Evolutionary conservation across 805 yeast genomes (phyloP), one percentile per base, ranked within the genome.

Genomic region (Martiniozyma abietophila): DNA sequence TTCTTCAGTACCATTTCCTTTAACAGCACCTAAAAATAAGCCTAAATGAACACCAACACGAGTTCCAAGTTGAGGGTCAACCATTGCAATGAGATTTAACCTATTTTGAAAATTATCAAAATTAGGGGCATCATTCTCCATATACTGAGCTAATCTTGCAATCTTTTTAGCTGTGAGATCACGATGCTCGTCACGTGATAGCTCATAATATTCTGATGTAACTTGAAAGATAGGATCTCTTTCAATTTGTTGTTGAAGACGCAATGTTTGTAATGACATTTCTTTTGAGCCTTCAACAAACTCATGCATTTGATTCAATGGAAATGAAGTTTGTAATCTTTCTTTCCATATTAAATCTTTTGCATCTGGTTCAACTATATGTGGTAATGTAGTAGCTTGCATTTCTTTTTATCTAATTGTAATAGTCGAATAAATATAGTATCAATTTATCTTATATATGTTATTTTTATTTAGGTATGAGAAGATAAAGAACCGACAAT

Each of bases 31-130:
- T 34, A 84, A 67, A 54, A 89, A 89, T 38, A 88, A 67, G 4
- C 95, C 96, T 44, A 80, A 65, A 62, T 88, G 94, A 36, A 88
- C 86, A 27, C 95, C 95, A 32, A 83, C 58, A 48, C 97, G 72
- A 21, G 95, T 86, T 34, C 76, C 74, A 29, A 81, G 62, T 46
- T 77, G 78, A 12, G 95, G 94, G 56, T 89, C 96, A 42, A 77
- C 67, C 28, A 77, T 63, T 12, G 76, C 74, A 20, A 78, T 56
- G 37, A 77, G 44, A 21, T 75, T 67, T 41, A 79, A 59, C 49
- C 88, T 63, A 46, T 71, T 67, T 52, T 71, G 72, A 53, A 78
- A 77, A 25, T 54, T 59, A 18, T 64, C 63, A 32, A 58, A 57
- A 39, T 54, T 38, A 8, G 64, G 62, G 23, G 51, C 51, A 40